A percentile compares a stretch with the other conserved stretches of the same genome.
Evolutionary conservation across 495 filamentous ascomycete species (phyloP).

Genomic region (Penicillium lividum): DNA sequence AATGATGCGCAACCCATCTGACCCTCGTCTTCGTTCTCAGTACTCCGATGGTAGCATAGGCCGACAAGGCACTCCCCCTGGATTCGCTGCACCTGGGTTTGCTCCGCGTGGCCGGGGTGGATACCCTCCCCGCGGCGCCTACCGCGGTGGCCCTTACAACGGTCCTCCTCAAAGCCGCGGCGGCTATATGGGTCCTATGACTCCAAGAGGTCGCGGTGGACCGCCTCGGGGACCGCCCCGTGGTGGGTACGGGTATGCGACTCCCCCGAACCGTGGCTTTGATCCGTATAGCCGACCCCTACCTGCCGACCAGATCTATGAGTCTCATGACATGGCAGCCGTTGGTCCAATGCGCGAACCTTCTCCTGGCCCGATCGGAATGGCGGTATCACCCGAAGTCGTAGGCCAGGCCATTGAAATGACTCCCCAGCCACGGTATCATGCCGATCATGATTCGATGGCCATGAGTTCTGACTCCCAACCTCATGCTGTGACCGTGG

Average conservation of each 20-base stretch:
- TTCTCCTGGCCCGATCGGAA: constrained; percentile 61
- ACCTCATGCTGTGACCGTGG: constrained; percentile 40
- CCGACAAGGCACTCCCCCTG: constrained; percentile 50
- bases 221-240: constrained; percentile 52
- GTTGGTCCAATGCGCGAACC: constrained; percentile 29
- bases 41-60: constrained; percentile 61
- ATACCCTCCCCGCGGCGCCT: constrained; percentile 58
- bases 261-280: constrained; percentile 26
- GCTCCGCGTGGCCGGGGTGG: constrained; percentile 56
- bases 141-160: constrained; percentile 54
- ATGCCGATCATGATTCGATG: constrained; percentile 55
- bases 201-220: constrained; percentile 30
- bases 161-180: constrained; percentile 40
- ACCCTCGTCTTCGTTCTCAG: constrained; percentile 56
- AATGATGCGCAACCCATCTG: constrained; percentile 44
- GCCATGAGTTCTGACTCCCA: constrained; percentile 70
- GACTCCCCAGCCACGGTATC: constrained; percentile 52
- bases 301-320: constrained; percentile 35
- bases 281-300: constrained; percentile 27
- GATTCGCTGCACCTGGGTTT: constrained; percentile 35
- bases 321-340: constrained; percentile 33
- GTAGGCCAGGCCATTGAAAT: constrained; percentile 83
- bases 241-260: constrained; percentile 28
- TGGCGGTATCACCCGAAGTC: constrained; percentile 53
- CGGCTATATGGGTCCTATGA: constrained; percentile 40